Evolutionary conservation across 2,329 filamentous ascomycete genomes (phyloP), one percentile per base, ranked within the genome.

Genomic region (Aureobasidium leucospermi): DNA sequence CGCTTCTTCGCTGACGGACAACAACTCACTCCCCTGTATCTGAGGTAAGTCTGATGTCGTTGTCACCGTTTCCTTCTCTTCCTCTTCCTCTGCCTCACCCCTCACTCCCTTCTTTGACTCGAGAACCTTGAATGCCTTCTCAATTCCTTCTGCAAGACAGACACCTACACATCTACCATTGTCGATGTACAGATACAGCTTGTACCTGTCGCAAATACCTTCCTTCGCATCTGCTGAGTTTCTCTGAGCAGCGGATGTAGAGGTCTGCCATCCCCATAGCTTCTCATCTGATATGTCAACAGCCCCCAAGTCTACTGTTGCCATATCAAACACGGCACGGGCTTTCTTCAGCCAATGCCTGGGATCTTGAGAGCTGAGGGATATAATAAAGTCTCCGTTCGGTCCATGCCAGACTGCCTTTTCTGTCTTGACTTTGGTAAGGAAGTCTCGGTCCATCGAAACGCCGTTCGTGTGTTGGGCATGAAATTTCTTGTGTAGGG

Each of bases 401-500:
- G 41, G 45, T 13, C 56, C 59, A 32, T 57, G 58, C 59, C 62
- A 63, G 34, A 61, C 11, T 3, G 47, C 45, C 15, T 46, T 52
- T 6, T 58, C 43, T n/a, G 55, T n/a, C 16, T 61, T 60, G 47
- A 61, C 61, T 49, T 67, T 78, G 62, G 77, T 76, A 64, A 81
- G 75, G 65, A 85, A 82, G 16, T 78, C 75, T 68, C 81, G 84
- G 16, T 80, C 79, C 38, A 86, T 74, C 63, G 86, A 82, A 19
- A 86, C 79, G 1, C 85, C 85, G 28, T 81, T 79, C 2, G 79
- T 74, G 64, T 84, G 82, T 72, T 82, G 81, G 38, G 81, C 79
- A 68, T 87, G 85, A 64, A 83, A 87, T 63, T 83, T 84, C 64
- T 81, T 80, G 67, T 88, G 85, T 58, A 87, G 67, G 6, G 78